Conservation (phyloP, 495 filamentous ascomycete genomes). For the Massariosphaeria phaeospora region DNA sequence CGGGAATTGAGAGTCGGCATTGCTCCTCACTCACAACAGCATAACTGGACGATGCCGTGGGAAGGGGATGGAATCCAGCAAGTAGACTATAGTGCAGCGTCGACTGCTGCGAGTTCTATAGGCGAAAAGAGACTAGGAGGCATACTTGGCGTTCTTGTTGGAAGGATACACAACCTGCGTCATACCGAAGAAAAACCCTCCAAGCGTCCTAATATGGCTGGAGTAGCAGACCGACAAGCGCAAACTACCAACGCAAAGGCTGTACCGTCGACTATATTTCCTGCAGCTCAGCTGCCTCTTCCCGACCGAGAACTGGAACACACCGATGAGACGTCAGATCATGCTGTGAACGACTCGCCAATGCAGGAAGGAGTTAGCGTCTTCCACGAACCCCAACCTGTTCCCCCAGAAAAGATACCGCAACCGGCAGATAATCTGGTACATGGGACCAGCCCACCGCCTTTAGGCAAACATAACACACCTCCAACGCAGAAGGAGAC, state of each 20-base stretch:
- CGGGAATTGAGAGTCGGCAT: slow-evolving; percentile 78
- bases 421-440: background rate
- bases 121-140: slow-evolving; percentile 55
- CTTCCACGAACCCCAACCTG: background rate
- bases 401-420: background rate
- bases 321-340: slow-evolving; percentile 1
- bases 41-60: slow-evolving; percentile 59
- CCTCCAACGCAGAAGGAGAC: background rate
- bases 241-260: background rate
- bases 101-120: slow-evolving; percentile 33
- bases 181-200: slow-evolving; percentile 34
- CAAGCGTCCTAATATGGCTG: slow-evolving; percentile 7
- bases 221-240: background rate
- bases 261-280: background rate
- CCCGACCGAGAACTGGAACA: slow-evolving; percentile 19
- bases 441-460: background rate
- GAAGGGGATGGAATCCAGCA: slow-evolving; percentile 55
- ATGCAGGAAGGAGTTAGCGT: slow-evolving; percentile 24
- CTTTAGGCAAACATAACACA: background rate
- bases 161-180: slow-evolving; percentile 59
- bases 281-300: background rate
- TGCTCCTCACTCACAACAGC: slow-evolving; percentile 52
- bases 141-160: slow-evolving; percentile 65
- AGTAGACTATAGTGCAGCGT: slow-evolving; percentile 48
- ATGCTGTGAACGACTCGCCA: background rate